Evolutionary conservation across 345 rosid species (phyloP), one percentile per base, ranked within the genome.

Genomic region (Eucalyptus curtisii): DNA sequence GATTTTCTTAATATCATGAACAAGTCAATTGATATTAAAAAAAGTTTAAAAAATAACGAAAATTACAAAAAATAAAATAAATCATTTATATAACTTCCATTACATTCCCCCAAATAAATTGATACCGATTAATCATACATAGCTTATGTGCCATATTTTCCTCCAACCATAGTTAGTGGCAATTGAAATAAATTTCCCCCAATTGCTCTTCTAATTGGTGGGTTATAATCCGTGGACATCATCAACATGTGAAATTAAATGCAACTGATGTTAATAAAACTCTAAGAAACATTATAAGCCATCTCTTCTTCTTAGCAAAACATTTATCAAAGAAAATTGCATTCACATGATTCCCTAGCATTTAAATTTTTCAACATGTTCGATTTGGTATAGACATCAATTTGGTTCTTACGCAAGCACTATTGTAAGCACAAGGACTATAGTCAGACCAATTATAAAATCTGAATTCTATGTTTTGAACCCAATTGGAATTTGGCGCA

Each of bases 21-120:
- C n/a, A 59, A 59, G 15, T 1, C 31, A 59, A 5, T 59, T 27
- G 2, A 27, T 13, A 59, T 59, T 59, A 27, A 0, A 30, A 12
- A 59, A 27, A 27, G 8, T 59, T 27, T 5, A 11, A 27, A 59
- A 59, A 55, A 4, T 24, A 24, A 24, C 61, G 0, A 10, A 24
- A 0, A 55, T 24, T 55, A 22, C 12, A 8, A 55, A 55, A 37
- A 37, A n/a, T n/a, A 22, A 55, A 55, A 1, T 16, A 2, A 55
- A 55, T 3, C 55, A 50, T 19, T 7, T 7, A 59, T 0, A 12
- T 59, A 59, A 25, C 66, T 59, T 59, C 31, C 0, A 0, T 59
- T 59, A 3, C 16, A 59, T 3, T 59, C 31, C 31, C n/a, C 0
- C 68, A 27, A 25, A 27, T 27, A 27, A 59, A 25, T 59, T 59